These are phyloP conservation scores for Chenopodium album DNA, from an alignment of 148 eudicot genomes.

Conservation along the genomic window DNA sequence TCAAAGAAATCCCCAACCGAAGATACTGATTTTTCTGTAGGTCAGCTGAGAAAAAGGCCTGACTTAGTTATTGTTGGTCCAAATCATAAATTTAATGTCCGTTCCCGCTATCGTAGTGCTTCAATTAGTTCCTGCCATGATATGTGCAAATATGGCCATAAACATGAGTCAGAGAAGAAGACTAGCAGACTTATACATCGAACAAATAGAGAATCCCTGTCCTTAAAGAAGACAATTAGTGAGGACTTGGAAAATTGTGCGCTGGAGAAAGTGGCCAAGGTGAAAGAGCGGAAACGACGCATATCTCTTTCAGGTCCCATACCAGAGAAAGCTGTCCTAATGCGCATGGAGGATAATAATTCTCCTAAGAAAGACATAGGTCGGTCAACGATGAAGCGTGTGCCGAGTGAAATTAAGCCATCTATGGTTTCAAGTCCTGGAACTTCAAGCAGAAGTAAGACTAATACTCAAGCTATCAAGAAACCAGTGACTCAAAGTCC, in stretches of 20 bases:
- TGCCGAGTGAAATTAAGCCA: conserved; percentile 21
- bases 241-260: conserved; percentile 15
- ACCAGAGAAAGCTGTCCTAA: conserved; percentile 21
- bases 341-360: conserved; percentile 2
- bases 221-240: conserved; percentile 21
- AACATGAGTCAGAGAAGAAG: conserved; percentile 32
- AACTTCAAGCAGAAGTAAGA: conserved; percentile 21
- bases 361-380: conserved; percentile 17
- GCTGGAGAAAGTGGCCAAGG: conserved; percentile 27
- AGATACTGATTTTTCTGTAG: conserved; percentile 6
- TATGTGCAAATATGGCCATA: conserved; percentile 59
- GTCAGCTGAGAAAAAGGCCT: conserved; percentile 26
- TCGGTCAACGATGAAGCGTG: conserved; percentile 22
- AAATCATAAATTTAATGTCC: conserved; percentile 30
- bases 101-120: conserved; percentile 58
- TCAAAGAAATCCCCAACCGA: conserved; percentile 11
- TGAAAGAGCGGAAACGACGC: conserved; percentile 35
- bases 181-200: conserved; percentile 26
- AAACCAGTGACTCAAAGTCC: conserved; percentile 14
- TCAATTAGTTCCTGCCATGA: conserved; percentile 80
- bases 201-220: conserved; percentile 28
- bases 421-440: conserved; percentile 18
- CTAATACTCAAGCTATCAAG: not conserved
- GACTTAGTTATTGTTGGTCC: conserved; percentile 30
- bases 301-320: conserved; percentile 39